Conservation (phyloP, 2,329 filamentous ascomycete species). For the Graphiopsis chlorocephala region DNA sequence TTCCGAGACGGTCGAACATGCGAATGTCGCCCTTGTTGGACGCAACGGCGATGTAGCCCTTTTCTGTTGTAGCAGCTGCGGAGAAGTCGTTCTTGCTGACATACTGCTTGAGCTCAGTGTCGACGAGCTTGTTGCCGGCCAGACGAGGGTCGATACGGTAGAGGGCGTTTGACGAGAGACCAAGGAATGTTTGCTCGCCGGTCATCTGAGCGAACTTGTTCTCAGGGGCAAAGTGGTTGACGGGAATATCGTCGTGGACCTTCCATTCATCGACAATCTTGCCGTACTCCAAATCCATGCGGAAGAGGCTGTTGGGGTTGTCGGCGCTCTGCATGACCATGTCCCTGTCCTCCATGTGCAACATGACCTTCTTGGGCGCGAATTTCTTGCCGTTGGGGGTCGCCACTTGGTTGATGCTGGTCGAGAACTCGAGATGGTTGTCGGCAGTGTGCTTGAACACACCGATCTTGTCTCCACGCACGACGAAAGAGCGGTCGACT, state of each 20-base stretch:
- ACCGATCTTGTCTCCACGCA: constrained; percentile 95
- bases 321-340: constrained; percentile 81
- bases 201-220: constrained; percentile 99
- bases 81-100: constrained; percentile 97
- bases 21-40: constrained; percentile 98
- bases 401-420: constrained; percentile 93
- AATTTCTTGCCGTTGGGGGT: constrained; percentile 85
- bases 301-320: constrained; percentile 87
- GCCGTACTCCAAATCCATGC: constrained; percentile 96
- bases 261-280: constrained; percentile 99
- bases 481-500: constrained; percentile 93
- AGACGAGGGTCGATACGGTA: constrained; percentile 92
- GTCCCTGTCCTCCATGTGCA: constrained; percentile 85
- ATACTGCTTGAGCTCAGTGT: constrained; percentile 92
- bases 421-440: constrained; percentile 92
- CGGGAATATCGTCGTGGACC: constrained; percentile 90
- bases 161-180: constrained; percentile 86
- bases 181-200: constrained; percentile 88
- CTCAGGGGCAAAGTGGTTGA: constrained; percentile 88
- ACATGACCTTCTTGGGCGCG: constrained; percentile 94
- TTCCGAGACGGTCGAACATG: constrained; percentile 91
- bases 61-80: constrained; percentile 87
- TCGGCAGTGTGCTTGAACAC: constrained; percentile 96
- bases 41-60: constrained; percentile 94
- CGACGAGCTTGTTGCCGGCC: constrained; percentile 86